Evolutionary conservation across 2,329 filamentous ascomycete genomes (phyloP), one percentile per base, ranked within the genome.

Genomic region (Geosmithia putterillii): DNA sequence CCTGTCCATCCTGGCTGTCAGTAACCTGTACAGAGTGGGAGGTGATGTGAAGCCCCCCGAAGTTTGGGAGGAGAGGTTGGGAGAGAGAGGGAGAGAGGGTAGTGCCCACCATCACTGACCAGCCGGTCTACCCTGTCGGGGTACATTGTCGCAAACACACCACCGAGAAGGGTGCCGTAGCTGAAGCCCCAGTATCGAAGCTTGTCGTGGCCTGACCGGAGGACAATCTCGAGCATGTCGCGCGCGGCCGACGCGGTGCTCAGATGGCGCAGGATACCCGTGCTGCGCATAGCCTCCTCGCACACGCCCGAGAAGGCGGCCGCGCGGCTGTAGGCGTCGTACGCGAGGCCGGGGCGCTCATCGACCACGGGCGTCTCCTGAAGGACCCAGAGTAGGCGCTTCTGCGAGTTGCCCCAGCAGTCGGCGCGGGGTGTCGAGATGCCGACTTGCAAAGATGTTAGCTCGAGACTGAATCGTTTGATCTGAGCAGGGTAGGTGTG

Each of bases 141-240:
- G 43, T 65, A 74, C 57, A 75, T 61, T 2, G 67, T 61, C 3
- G 71, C 71, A 51, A 74, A 74, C 0, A 66, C 66, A 12, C 65
- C 68, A 3, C 72, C 73, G 0, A 76, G 59, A 2, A 74, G 52
- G 7, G 70, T 73, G 9, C 72, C 72, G 47, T 76, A 76, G 48
- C 70, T 74, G 45, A 74, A 68, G 1, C 72, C 73, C 71, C 71
- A 75, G 51, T 73, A 75, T 38, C 59, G 61, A 7, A 73, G 57
- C 54, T 62, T 66, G 4, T 59, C 53, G 42, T 66, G 50, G 2
- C 66, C 67, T 6, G 61, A 58, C 49, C 63, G 57, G 25, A 63
- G 45, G 15, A 70, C 52, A 10, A 73, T 65, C 49, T 66, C 68
- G 0, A 72, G 59, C 64, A 73, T 61, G 46, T 73, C 69, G 17